Evolutionary conservation across 345 rosid genomes (phyloP), one percentile per base, ranked within the genome.

Genomic region (Citrus trifoliata): DNA sequence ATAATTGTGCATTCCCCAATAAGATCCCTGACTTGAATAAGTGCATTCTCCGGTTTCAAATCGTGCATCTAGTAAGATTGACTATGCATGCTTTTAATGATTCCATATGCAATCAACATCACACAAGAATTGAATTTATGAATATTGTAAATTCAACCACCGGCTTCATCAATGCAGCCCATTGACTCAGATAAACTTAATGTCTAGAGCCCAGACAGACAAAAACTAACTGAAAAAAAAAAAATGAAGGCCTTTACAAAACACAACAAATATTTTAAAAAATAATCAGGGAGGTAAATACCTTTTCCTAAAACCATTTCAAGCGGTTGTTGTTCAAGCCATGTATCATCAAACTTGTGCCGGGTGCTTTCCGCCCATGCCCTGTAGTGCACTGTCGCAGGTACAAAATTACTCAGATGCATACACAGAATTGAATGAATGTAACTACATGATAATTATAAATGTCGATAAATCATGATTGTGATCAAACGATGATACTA

Each of bases 291-390:
- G 28, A 42, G 71, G 21, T 24, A 76, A 63, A 73, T 87, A 92
- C 96, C 99, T 92, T 93, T 95, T 37, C 97, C 98, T 80, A 93
- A 60, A 56, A 93, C 85, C 90, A 93, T 79, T 84, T 91, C 97
- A 82, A 89, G 67, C 10, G 96, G 98, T 63, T 88, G 96, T 78
- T 91, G 97, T 74, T 95, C 98, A 60, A 86, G 87, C 96, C 99
- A 88, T 25, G 97, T 93, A 75, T 93, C 99, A 72, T 93, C 99
- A 77, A 92, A 93, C 81, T 95, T 93, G 84, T 95, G 99, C 80
- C 81, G 89, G 19, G 92, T 86, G 83, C 88, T 79, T 83, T 92
- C 90, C 32, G 92, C 79, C 99, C 99, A 95, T 79, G 87, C 98
- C 83, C 86, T 91, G 79, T 91, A 93, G 83, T 95, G 97, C 88